Conservation (phyloP, 2,329 filamentous ascomycete genomes). For the Sclerotinia spermophila region DNA sequence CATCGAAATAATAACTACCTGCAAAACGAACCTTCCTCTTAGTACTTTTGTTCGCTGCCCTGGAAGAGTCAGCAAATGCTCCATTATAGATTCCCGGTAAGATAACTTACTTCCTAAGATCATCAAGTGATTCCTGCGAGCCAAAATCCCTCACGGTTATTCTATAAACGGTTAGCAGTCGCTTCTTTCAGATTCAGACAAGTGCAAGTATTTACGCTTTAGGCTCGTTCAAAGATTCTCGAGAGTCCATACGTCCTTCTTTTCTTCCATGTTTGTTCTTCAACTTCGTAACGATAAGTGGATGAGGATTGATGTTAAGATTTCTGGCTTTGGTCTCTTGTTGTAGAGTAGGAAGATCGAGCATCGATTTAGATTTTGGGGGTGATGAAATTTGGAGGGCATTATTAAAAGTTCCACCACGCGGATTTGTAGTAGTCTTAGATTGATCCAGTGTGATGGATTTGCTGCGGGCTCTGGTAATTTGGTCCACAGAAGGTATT, state of each 20-base stretch:
- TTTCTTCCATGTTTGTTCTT: not conserved
- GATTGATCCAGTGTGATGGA: not conserved
- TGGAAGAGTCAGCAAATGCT: not conserved
- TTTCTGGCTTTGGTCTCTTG: not conserved
- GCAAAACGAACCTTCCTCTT: not conserved
- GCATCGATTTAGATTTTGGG: not conserved
- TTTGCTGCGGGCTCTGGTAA: not conserved
- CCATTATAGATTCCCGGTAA: no score
- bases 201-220: not conserved
- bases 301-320: no score
- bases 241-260: no score
- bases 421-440: no score
- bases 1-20: not conserved
- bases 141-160: not conserved
- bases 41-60: not conserved
- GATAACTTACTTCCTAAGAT: not conserved
- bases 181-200: accelerated
- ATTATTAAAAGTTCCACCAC: not conserved
- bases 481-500: not conserved
- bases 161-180: not conserved
- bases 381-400: not conserved
- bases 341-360: not conserved
- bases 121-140: not conserved
- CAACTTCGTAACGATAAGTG: not conserved
- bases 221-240: not conserved